Evolutionary conservation across 2,329 filamentous ascomycete genomes (phyloP).

Genomic region (Periconia sp.): DNA sequence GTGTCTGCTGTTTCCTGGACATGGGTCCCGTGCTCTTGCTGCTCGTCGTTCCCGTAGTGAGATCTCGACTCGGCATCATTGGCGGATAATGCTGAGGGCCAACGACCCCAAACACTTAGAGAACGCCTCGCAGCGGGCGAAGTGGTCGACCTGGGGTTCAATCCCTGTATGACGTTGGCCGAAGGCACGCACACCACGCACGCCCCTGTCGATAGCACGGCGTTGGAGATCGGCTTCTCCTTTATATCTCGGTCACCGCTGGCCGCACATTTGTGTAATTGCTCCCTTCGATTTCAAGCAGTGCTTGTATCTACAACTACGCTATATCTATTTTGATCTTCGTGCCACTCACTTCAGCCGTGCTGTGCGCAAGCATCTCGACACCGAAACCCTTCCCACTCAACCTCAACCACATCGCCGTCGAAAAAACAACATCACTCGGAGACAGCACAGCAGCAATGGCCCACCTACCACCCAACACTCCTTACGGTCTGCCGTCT

Average conservation of each 20-base stretch:
- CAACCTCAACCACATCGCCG: too few species aligned
- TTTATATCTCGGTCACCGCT: constrained; percentile 9
- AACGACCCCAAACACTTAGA: background rate
- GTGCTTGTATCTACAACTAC: background rate
- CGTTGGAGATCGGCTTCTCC: background rate
- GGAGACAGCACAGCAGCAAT: constrained; percentile 11
- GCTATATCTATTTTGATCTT: constrained; percentile 3
- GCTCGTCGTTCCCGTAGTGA: constrained; percentile 2
- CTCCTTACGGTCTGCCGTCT: constrained; percentile 27
- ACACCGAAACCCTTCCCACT: too few species aligned
- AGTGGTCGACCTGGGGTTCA: constrained; percentile 3
- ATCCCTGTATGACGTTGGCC: constrained; percentile 9
- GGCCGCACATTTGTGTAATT: constrained; percentile 8
- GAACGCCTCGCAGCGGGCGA: constrained; percentile 11
- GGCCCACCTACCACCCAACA: constrained; percentile 20
- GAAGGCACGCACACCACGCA: too few species aligned
- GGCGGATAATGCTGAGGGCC: background rate
- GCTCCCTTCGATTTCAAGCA: constrained; percentile 3
- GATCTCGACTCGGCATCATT: constrained; percentile 2
- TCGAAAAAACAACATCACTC: constrained; percentile 13
- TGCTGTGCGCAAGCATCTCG: too few species aligned
- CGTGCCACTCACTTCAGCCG: too few species aligned
- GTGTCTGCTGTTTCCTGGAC: constrained; percentile 10
- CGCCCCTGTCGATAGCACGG: constrained; percentile 10
- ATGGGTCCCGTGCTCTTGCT: background rate